These are phyloP conservation scores for Fusarium stilboides DNA, from an alignment of 2,329 filamentous ascomycete genomes.

Conservation along the genomic window DNA sequence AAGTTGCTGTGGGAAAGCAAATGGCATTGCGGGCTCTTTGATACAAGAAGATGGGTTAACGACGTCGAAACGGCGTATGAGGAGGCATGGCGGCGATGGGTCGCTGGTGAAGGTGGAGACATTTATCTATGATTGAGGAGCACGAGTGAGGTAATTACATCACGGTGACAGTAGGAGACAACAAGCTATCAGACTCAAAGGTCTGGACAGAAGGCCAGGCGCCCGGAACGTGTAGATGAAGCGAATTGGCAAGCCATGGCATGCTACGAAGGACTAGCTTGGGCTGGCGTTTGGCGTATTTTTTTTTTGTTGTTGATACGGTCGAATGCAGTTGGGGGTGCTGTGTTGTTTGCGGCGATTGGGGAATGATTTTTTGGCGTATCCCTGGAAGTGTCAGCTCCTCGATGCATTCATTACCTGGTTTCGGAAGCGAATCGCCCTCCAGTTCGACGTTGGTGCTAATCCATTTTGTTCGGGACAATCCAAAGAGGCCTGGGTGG, in stretches of 20 bases:
- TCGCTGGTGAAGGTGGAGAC: conserved; percentile 87
- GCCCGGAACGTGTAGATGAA: conserved; percentile 21
- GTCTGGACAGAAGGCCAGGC: conserved; percentile 8
- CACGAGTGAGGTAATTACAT: conserved; percentile 2
- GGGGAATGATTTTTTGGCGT: conserved; percentile 2
- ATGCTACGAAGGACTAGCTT: conserved; percentile 15
- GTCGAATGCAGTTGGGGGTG: conserved; percentile 7
- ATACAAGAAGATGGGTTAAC: conserved; percentile 90
- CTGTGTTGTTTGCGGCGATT: conserved; percentile 9
- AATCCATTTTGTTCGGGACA: conserved; percentile 21
- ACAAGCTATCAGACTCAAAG: conserved; percentile 1
- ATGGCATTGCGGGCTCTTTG: conserved; percentile 90
- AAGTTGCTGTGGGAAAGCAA: conserved; percentile 86
- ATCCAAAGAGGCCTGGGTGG: conserved; percentile 10
- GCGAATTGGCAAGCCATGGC: conserved; percentile 22
- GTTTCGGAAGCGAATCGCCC: not conserved
- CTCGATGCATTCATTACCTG: conserved; percentile 16
- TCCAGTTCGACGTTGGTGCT: conserved; percentile 10
- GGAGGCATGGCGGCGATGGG: conserved; percentile 91
- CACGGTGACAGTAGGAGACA: conserved; percentile 2
- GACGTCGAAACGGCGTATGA: conserved; percentile 93
- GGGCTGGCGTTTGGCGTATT: conserved; percentile 29
- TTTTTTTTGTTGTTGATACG: conserved; percentile 8
- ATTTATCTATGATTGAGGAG: conserved; percentile 76
- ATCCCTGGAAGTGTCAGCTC: conserved; percentile 11